Conservation (phyloP, 1,284 basidiomycete species). For the Cryptococcus sp. region DNA sequence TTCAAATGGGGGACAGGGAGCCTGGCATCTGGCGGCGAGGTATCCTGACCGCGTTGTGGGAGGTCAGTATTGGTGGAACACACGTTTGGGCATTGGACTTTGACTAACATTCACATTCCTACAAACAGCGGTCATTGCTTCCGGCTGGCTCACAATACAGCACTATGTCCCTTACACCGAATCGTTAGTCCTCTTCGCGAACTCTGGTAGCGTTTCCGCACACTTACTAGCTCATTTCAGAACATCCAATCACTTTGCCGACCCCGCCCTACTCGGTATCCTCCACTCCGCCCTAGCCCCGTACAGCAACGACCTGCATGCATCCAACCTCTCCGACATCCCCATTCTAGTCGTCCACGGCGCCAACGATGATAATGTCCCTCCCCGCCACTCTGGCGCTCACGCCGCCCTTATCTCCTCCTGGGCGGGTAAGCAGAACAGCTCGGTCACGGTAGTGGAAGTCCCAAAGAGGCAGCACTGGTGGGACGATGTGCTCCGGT, state of each 20-base stretch:
- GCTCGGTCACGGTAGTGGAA: conserved; percentile 33
- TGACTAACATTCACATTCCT: conserved; percentile 4
- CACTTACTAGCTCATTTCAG: not conserved
- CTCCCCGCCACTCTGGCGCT: conserved; percentile 39
- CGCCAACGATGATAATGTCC: conserved; percentile 53
- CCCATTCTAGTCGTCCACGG: conserved; percentile 76
- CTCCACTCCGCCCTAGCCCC: conserved; percentile 68
- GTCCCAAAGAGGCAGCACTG: conserved; percentile 45
- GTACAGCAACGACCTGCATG: conserved; percentile 81
- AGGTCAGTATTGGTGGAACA: conserved; percentile 12
- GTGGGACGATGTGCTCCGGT: conserved; percentile 47
- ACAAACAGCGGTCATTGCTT: conserved; percentile 66
- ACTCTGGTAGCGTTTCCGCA: not conserved
- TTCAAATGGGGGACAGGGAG: conserved; percentile 88
- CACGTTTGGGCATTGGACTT: not conserved
- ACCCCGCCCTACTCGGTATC: conserved; percentile 67
- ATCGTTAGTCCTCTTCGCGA: conserved; percentile 43
- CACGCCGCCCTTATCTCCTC: conserved; percentile 29
- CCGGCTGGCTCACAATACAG: conserved; percentile 78
- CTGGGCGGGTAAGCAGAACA: conserved; percentile 23
- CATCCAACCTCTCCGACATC: conserved; percentile 65
- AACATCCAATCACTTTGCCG: conserved; percentile 61
- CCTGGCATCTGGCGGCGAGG: conserved; percentile 71
- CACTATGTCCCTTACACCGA: conserved; percentile 72
- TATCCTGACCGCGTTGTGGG: conserved; percentile 72